Conservation (phyloP, 306 rosid genomes). For the Aeschynomene evenia region DNA sequence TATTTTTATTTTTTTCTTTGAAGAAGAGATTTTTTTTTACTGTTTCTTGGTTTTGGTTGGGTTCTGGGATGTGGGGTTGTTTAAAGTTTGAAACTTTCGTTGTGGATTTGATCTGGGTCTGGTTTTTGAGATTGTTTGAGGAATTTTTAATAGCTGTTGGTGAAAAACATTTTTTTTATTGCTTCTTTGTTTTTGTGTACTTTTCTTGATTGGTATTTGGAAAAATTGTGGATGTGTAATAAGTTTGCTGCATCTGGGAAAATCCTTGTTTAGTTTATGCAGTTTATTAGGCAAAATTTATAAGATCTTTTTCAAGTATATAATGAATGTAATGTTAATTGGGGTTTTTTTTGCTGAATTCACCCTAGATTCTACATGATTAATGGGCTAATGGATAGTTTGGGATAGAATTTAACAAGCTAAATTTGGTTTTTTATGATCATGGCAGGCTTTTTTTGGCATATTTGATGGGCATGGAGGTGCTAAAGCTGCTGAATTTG, state of each 20-base stretch:
- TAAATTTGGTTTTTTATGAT: not conserved
- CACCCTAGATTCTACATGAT: not conserved
- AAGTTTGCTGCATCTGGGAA: not conserved
- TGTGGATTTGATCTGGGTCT: constrained; percentile 19
- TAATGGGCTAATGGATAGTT: not conserved
- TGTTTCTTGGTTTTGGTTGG: not conserved
- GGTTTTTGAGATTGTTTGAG: not conserved
- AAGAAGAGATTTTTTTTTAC: not conserved
- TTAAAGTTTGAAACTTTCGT: constrained; percentile 18
- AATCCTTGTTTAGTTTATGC: not conserved
- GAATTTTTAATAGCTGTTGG: not conserved
- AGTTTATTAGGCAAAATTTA: no score
- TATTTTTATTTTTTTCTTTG: not conserved
- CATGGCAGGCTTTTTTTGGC: constrained; percentile 86
- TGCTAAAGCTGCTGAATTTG: constrained; percentile 79
- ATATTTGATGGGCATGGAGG: constrained; percentile 98
- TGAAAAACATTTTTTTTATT: not conserved
- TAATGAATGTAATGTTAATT: not conserved
- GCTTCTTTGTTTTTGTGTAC: no score
- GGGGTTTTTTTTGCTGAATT: not conserved
- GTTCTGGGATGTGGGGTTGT: constrained; percentile 22
- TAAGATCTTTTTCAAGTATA: not conserved
- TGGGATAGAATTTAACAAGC: constrained; percentile 23
- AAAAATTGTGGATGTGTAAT: not conserved
- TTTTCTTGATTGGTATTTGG: not conserved